Conservation (phyloP, 257 asterid species). For the Anisodus tanguticus region DNA sequence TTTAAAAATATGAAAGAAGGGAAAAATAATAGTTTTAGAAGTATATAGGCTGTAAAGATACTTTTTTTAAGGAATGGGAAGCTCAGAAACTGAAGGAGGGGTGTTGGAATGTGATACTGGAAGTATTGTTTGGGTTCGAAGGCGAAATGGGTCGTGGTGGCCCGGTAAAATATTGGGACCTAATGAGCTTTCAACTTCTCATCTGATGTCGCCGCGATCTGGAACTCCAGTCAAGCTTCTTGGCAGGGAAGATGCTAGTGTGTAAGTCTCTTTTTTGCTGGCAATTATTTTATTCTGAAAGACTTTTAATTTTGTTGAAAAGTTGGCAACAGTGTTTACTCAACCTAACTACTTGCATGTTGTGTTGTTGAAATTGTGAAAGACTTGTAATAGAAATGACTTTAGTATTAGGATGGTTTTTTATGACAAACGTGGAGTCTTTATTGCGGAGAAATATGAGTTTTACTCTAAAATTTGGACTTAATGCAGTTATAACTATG, state of each 20-base stretch:
- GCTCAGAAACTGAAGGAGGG: constrained; percentile 74
- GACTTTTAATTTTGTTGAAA: constrained; percentile 27
- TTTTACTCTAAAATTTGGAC: not conserved
- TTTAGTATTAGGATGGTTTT: not conserved
- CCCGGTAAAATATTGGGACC: constrained; percentile 96
- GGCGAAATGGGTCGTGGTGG: constrained; percentile 99
- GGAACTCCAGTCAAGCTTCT: constrained; percentile 99
- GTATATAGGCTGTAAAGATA: not conserved
- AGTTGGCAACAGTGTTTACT: constrained; percentile 33
- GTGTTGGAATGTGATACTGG: constrained; percentile 78
- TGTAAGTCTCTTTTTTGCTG: constrained; percentile 57
- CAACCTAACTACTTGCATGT: constrained; percentile 28
- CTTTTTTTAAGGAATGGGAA: constrained; percentile 56
- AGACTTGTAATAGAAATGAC: not conserved
- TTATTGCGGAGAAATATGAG: not conserved
- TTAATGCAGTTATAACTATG: not conserved
- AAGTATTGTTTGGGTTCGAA: constrained; percentile 97
- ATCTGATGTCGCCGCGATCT: constrained; percentile 88
- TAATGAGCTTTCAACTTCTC: constrained; percentile 83
- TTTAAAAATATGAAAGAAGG: constrained; percentile 8
- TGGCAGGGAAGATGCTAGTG: constrained; percentile 99
- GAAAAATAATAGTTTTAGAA: not conserved
- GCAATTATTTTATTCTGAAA: not conserved
- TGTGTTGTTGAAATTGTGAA: constrained; percentile 27
- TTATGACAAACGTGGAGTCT: constrained; percentile 7